phyloP scores from a whole-genome alignment of 2,329 filamentous ascomycete genomes.

The Endocalyx cinctus region DNA sequence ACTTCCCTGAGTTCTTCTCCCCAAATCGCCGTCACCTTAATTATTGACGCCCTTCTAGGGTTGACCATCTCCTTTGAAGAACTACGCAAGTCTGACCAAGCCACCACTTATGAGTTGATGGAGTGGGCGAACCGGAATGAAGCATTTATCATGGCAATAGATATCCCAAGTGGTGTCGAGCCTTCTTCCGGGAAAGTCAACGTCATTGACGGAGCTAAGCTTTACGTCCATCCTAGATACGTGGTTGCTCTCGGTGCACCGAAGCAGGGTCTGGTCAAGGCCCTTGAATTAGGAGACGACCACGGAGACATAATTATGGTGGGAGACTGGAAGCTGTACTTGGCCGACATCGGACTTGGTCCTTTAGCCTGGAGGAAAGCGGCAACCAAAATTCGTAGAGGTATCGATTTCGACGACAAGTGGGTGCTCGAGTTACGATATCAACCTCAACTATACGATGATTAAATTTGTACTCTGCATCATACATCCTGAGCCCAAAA shows the following conservation, averaged over 20 bases:
- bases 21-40: slow-evolving; percentile 23
- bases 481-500: no score
- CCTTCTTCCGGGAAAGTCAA: slow-evolving; percentile 66
- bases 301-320: slow-evolving; percentile 40
- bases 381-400: slow-evolving; percentile 73
- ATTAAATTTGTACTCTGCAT: slow-evolving; percentile 4
- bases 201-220: slow-evolving; percentile 66
- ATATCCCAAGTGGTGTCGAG: slow-evolving; percentile 84
- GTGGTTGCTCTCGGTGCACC: slow-evolving; percentile 84
- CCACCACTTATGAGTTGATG: slow-evolving; percentile 82
- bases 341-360: slow-evolving; percentile 83
- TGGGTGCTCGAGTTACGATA: slow-evolving; percentile 75
- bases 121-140: slow-evolving; percentile 90
- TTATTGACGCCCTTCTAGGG: slow-evolving; percentile 80
- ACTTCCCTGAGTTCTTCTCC: slow-evolving; percentile 24
- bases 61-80: slow-evolving; percentile 87
- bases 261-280: slow-evolving; percentile 76
- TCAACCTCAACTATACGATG: slow-evolving; percentile 18
- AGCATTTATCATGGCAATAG: slow-evolving; percentile 78
- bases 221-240: slow-evolving; percentile 77
- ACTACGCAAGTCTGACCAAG: slow-evolving; percentile 75
- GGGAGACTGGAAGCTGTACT: slow-evolving; percentile 71
- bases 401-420: slow-evolving; percentile 80
- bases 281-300: slow-evolving; percentile 59
- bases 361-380: slow-evolving; percentile 81